Percentiles rank a stretch among this genome's conserved stretches.
These are phyloP conservation scores for Irpex sp. DNA, from an alignment of 1,284 basidiomycete species.

Conservation along the genomic window DNA sequence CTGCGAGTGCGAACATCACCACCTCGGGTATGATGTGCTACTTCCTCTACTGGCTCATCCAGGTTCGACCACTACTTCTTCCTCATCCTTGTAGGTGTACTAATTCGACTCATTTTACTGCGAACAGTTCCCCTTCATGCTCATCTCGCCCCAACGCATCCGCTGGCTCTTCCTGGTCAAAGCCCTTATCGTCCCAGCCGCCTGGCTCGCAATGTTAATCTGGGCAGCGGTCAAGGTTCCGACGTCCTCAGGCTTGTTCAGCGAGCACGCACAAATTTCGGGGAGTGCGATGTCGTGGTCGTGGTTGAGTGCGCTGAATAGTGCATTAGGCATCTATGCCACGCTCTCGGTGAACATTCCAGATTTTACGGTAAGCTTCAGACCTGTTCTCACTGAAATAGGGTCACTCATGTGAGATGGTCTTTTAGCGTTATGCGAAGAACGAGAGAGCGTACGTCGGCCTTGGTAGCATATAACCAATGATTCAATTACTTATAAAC, in stretches of 20 bases:
- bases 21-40: constrained; percentile 61
- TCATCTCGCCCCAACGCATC: constrained; percentile 72
- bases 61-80: constrained; percentile 12
- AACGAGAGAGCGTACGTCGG: constrained; percentile 46
- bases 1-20: constrained; percentile 56
- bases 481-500: background rate
- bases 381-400: background rate
- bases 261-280: constrained; percentile 38
- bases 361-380: constrained; percentile 53
- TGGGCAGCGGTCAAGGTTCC: constrained; percentile 71
- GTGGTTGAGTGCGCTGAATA: constrained; percentile 68
- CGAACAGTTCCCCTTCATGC: constrained; percentile 58
- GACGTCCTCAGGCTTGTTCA: constrained; percentile 42
- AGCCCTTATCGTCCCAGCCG: constrained; percentile 56
- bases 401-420: background rate
- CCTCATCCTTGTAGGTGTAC: background rate
- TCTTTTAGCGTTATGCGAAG: constrained; percentile 51
- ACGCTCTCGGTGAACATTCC: constrained; percentile 71
- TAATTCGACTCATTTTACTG: background rate
- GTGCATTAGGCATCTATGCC: constrained; percentile 59
- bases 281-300: constrained; percentile 60
- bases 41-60: constrained; percentile 73
- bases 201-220: constrained; percentile 67
- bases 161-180: constrained; percentile 70
- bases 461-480: background rate